Evolutionary conservation across 1,284 basidiomycete species (phyloP), one percentile per base, ranked within the genome.

Genomic region (Cryptococcus neoformans): DNA sequence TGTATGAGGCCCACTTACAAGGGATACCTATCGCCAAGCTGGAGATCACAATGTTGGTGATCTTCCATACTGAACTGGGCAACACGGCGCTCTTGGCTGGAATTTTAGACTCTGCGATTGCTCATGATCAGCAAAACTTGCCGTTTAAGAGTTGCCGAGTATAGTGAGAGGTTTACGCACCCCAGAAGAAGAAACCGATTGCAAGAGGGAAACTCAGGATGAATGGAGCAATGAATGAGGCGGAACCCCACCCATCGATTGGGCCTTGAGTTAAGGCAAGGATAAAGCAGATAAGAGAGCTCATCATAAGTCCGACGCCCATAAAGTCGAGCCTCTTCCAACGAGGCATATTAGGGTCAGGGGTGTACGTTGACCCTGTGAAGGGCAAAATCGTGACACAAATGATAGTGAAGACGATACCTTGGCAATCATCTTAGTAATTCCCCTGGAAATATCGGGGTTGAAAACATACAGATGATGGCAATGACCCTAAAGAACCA

Each of bases 401-500:
- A 41, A 65, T 11, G 50, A 56, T 55, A 34, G 62, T 60, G 60
- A 72, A 72, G n/a, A 58, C 35, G 5, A 61, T 37, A 53, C 62
- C 52, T 58, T 62, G 6, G 11, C 28, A 48, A 40, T 12, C 14
- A 34, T 7, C 11, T 14, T 16, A 41, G 21, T 8, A 49, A 47
- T 17, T 8, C 37, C 2, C 44, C 16, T 42, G 58, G 65, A 76
- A 77, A 16, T 12, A 9, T 10, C 14, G 35, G 37, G 39, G 1
- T 10, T 21, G 35, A 3, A 5, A 8, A n/a, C 17, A n/a, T 39
- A 52, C 62, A 68, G 50, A 72, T 54, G 56, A 73, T 72, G 14
- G 68, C 65, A 45, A 77, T 63, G 55, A 73, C 62, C 42, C 72
- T 68, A 65, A 77, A 75, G 60, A 74, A 73, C 73, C 72, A 70